Percentiles rank a stretch among this genome's conserved stretches.
phyloP scores from a whole-genome alignment of 768 basidiomycete species.

The Leccinum longicurvipes region DNA sequence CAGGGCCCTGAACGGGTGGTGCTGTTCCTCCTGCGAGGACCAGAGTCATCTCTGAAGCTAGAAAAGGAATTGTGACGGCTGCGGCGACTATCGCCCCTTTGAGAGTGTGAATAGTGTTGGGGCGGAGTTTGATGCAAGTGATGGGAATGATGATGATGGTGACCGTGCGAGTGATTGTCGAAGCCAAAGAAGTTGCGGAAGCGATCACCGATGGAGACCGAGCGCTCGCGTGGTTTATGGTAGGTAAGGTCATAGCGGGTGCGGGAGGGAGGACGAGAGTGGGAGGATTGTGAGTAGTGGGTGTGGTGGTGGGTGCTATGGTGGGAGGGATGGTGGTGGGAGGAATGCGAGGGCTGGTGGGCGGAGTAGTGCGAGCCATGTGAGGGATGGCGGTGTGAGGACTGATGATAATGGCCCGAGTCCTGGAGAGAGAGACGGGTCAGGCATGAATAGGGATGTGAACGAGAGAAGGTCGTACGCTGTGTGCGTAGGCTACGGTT shows the following conservation, averaged over 20 bases:
- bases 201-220: slow-evolving; percentile 35
- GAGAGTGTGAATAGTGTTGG: not conserved
- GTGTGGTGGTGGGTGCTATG: slow-evolving; percentile 8
- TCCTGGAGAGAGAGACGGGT: too few species aligned
- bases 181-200: slow-evolving; percentile 37
- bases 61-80: slow-evolving; percentile 28
- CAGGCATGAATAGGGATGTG: too few species aligned
- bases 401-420: slow-evolving; percentile 14
- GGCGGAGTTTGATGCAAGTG: slow-evolving; percentile 9
- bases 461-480: slow-evolving; percentile 14
- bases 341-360: slow-evolving; percentile 17
- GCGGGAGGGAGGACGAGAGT: slow-evolving; percentile 14
- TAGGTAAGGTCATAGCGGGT: slow-evolving; percentile 11
- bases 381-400: slow-evolving; percentile 10
- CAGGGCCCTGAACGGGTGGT: slow-evolving; percentile 19
- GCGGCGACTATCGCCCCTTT: slow-evolving; percentile 10
- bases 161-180: not conserved
- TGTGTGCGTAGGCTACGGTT: slow-evolving; percentile 7
- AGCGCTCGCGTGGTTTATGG: slow-evolving; percentile 11
- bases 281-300: slow-evolving; percentile 4
- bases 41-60: slow-evolving; percentile 17
- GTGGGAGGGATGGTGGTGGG: slow-evolving; percentile 15
- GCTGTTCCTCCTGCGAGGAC: slow-evolving; percentile 18
- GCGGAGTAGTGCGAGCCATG: slow-evolving; percentile 5
- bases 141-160: slow-evolving; percentile 9